phyloP scores from a whole-genome alignment of 2,329 filamentous ascomycete species.

The Cladorrhinum sp. region DNA sequence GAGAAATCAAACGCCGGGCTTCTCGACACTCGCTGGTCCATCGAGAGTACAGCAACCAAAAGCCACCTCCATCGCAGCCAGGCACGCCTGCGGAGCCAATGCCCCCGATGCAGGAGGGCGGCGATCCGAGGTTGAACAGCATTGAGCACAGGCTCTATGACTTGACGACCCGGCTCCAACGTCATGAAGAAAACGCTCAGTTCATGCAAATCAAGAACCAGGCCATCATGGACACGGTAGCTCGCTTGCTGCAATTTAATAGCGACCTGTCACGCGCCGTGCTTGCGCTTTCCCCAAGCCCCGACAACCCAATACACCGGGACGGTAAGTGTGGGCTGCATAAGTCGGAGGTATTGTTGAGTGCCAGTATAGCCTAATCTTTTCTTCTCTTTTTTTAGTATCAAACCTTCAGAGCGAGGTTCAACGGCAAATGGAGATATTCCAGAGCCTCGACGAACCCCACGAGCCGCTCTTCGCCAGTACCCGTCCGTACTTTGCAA shows the following conservation, averaged over 20 bases:
- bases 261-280: conserved; percentile 78
- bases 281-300: conserved; percentile 68
- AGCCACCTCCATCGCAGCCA: conserved; percentile 71
- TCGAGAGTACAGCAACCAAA: conserved; percentile 80
- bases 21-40: conserved; percentile 92
- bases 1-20: conserved; percentile 93
- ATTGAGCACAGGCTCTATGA: conserved; percentile 85
- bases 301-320: conserved; percentile 73
- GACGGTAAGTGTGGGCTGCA: conserved; percentile 62
- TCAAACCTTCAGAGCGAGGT: conserved; percentile 57
- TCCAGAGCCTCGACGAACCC: conserved; percentile 59
- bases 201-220: conserved; percentile 79
- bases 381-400: conserved; percentile 40
- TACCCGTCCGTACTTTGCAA: conserved; percentile 64
- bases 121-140: conserved; percentile 69
- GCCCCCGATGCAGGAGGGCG: conserved; percentile 65
- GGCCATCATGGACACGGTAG: conserved; percentile 74
- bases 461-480: conserved; percentile 65
- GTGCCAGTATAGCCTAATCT: conserved; percentile 20
- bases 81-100: conserved; percentile 82
- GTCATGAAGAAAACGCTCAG: conserved; percentile 79
- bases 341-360: conserved; percentile 11
- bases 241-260: conserved; percentile 70
- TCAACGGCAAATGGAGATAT: conserved; percentile 57
- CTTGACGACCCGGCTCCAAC: conserved; percentile 68